Conservation (phyloP, 108 stramenopile genomes). For the Conticribra weissflogii region DNA sequence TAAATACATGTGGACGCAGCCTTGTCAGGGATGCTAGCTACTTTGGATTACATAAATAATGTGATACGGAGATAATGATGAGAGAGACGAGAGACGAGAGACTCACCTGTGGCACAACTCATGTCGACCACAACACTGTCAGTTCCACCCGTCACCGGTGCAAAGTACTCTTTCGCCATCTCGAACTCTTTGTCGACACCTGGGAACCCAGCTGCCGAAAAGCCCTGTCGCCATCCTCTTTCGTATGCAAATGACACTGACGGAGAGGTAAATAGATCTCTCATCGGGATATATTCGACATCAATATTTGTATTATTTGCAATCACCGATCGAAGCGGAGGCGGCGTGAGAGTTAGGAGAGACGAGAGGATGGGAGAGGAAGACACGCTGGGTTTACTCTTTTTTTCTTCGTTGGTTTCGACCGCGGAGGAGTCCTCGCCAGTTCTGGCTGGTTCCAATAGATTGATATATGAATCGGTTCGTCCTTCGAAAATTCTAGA, state of each 20-base stretch:
- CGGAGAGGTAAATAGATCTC: constrained; percentile 90
- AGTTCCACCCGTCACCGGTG: constrained; percentile 51
- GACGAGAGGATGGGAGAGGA: constrained; percentile 37
- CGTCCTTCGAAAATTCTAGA: constrained; percentile 51
- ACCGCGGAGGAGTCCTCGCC: too few relatives aligned
- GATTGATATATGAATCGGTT: constrained; percentile 67
- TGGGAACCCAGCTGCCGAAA: constrained; percentile 91
- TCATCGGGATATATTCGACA: constrained; percentile 63
- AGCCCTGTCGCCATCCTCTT: constrained; percentile 93
- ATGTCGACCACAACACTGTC: constrained; percentile 88
- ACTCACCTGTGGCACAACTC: constrained; percentile 89
- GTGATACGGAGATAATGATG: background rate
- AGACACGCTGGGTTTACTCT: constrained; percentile 13
- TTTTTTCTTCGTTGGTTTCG: constrained; percentile 6
- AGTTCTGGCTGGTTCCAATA: constrained; percentile 60
- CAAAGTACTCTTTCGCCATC: constrained; percentile 84
- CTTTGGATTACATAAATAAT: too few relatives aligned
- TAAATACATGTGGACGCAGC: too few relatives aligned
- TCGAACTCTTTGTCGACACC: constrained; percentile 88
- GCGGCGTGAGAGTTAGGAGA: constrained; percentile 62
- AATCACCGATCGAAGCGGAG: constrained; percentile 64
- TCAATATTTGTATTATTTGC: constrained; percentile 51
- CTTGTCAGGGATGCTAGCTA: too few relatives aligned
- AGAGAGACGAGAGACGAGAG: background rate
- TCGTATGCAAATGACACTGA: constrained; percentile 92